Conservation (phyloP, 345 rosid species). For the Eucalyptus regnans region DNA sequence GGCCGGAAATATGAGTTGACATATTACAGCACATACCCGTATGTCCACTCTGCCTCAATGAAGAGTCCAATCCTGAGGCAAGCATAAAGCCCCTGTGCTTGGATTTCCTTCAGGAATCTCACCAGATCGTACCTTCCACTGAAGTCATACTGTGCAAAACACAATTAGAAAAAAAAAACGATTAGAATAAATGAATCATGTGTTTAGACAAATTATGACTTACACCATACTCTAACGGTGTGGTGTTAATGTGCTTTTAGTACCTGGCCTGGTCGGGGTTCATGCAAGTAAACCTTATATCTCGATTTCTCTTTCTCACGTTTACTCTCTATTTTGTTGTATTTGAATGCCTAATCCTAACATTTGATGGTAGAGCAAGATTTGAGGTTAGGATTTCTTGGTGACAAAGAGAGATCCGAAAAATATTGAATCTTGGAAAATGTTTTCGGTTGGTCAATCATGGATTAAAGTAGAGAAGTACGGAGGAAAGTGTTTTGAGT, state of each 20-base stretch:
- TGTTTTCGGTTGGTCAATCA: no score
- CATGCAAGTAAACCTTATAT: conserved; percentile 16
- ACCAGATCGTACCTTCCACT: conserved; percentile 69
- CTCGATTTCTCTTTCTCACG: no score
- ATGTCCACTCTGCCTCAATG: conserved; percentile 78
- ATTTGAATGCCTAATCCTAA: no score
- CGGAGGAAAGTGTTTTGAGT: no score
- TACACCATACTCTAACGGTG: neutral
- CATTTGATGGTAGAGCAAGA: no score
- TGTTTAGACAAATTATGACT: neutral
- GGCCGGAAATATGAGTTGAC: neutral
- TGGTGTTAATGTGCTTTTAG: neutral
- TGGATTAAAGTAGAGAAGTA: no score
- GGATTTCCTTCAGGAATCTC: conserved; percentile 55
- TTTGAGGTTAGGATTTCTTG: no score
- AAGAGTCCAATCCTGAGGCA: conserved; percentile 81
- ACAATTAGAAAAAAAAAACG: neutral
- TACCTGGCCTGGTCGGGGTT: conserved; percentile 78
- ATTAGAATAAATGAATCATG: neutral
- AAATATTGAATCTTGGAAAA: no score
- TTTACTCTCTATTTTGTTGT: no score
- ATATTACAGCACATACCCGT: conserved; percentile 29
- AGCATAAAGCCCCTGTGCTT: conserved; percentile 67
- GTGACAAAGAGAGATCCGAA: no score
- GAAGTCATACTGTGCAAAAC: conserved; percentile 51